Percentiles rank a stretch among this genome's conserved stretches.
phyloP scores from a whole-genome alignment of 2,329 filamentous ascomycete species.

The Aspergillus novoparasiticus region DNA sequence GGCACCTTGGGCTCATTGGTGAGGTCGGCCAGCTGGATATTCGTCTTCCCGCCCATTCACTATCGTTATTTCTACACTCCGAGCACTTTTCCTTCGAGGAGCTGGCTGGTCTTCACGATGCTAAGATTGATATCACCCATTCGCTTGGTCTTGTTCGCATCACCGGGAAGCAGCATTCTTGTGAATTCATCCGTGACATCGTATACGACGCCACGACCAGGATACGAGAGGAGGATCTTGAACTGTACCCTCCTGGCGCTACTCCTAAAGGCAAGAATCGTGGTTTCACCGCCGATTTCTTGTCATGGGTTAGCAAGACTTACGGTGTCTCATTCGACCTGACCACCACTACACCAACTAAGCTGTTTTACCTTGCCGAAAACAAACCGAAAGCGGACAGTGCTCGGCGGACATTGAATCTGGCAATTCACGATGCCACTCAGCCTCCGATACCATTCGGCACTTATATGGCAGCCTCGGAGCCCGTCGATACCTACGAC shows the following conservation, averaged over 20 bases:
- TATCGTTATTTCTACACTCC: conserved; percentile 37
- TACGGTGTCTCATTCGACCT: conserved; percentile 35
- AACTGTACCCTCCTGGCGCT: conserved; percentile 21
- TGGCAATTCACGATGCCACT: conserved; percentile 28
- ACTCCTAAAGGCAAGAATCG: conserved; percentile 20
- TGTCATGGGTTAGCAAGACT: conserved; percentile 36
- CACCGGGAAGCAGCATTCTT: conserved; percentile 35
- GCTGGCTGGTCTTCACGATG: conserved; percentile 36
- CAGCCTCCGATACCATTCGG: conserved; percentile 32
- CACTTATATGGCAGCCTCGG: conserved; percentile 36
- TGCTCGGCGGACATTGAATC: conserved; percentile 37
- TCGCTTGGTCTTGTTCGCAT: conserved; percentile 38
- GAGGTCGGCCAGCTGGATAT: conserved; percentile 43
- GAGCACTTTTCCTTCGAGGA: conserved; percentile 41
- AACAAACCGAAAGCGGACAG: conserved; percentile 34
- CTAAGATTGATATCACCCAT: conserved; percentile 40
- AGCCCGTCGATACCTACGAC: conserved; percentile 29
- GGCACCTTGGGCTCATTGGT: conserved; percentile 36
- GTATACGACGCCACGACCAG: conserved; percentile 33
- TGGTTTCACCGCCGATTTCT: conserved; percentile 27
- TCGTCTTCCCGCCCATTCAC: conserved; percentile 26
- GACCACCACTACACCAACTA: conserved; percentile 20
- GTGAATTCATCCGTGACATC: conserved; percentile 37
- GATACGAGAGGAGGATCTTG: conserved; percentile 33
- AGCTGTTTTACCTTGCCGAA: conserved; percentile 38